These are phyloP conservation scores for Monosporozyma servazzii DNA, from an alignment of 805 yeast species.

Conservation along the genomic window DNA sequence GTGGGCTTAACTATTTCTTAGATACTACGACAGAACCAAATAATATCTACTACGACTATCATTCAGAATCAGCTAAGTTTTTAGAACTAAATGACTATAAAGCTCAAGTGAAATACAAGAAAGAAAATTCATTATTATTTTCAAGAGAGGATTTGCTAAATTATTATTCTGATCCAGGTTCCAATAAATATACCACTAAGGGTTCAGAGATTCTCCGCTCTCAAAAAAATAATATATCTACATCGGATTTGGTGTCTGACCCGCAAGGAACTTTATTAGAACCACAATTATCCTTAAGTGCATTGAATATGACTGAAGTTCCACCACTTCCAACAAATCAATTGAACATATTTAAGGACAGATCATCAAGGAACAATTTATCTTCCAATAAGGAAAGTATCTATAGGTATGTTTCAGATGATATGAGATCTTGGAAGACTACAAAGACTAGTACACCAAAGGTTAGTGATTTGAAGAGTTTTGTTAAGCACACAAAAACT, in stretches of 20 bases:
- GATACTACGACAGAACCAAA: conserved; percentile 14
- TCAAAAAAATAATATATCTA: conserved; percentile 10
- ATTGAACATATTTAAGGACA: not conserved
- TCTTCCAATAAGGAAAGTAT: conserved; percentile 7
- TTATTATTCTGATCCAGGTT: conserved; percentile 25
- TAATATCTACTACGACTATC: conserved; percentile 23
- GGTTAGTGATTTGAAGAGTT: conserved; percentile 24
- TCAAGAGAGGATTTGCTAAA: conserved; percentile 24
- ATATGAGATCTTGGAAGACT: conserved; percentile 17
- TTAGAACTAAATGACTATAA: conserved; percentile 21
- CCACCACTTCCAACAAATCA: not conserved
- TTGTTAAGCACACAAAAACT: conserved; percentile 7
- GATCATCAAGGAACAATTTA: not conserved
- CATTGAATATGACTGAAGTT: not conserved
- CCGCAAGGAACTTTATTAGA: not conserved
- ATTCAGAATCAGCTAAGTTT: conserved; percentile 23
- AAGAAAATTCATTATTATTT: conserved; percentile 12
- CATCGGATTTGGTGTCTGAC: conserved; percentile 20
- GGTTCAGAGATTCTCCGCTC: conserved; percentile 24
- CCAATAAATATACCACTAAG: conserved; percentile 23
- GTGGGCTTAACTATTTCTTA: conserved; percentile 25
- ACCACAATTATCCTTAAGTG: not conserved
- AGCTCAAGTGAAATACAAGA: conserved; percentile 17
- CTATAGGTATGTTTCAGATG: conserved; percentile 12
- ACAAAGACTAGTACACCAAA: conserved; percentile 17